A percentile compares a stretch with the other conserved stretches of the same genome.
Evolutionary conservation across 257 asterid genomes (phyloP).

Genomic region (Petunia secreta): DNA sequence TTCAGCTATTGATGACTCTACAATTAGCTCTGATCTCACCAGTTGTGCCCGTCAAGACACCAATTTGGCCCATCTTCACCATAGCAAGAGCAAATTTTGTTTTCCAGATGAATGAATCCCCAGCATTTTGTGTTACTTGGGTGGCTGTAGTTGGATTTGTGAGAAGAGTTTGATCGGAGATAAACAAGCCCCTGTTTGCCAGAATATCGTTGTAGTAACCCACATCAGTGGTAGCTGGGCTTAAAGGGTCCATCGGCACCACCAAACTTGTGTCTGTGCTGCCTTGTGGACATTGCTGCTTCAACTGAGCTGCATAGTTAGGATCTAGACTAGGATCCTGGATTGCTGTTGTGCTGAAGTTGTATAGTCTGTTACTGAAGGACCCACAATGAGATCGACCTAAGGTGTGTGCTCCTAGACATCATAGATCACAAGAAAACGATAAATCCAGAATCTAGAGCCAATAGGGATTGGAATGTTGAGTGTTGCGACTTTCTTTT

Average conservation of each 20-base stretch:
- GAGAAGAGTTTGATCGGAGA: constrained; percentile 50
- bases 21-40: constrained; percentile 73
- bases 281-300: constrained; percentile 53
- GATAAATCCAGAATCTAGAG: too few relatives aligned
- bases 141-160: constrained; percentile 34
- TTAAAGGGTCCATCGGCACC: constrained; percentile 59
- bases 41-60: constrained; percentile 43
- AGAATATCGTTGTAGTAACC: constrained; percentile 39
- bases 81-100: constrained; percentile 46
- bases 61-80: constrained; percentile 51
- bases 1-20: constrained; percentile 47
- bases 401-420: constrained; percentile 71
- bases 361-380: constrained; percentile 59
- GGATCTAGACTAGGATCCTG: constrained; percentile 71
- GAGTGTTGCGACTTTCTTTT: too few relatives aligned
- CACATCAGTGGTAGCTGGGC: constrained; percentile 35
- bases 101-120: constrained; percentile 36
- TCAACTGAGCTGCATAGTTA: constrained; percentile 48
- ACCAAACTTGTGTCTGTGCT: constrained; percentile 37
- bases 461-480: too few relatives aligned
- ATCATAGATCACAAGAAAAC: constrained; percentile 8
- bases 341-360: constrained; percentile 45
- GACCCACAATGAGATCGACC: constrained; percentile 77
- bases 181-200: constrained; percentile 40
- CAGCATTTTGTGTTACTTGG: constrained; percentile 42